Evolutionary conservation across 2,329 filamentous ascomycete species (phyloP), one percentile per base, ranked within the genome.

Genomic region (Aspergillus caelatus): DNA sequence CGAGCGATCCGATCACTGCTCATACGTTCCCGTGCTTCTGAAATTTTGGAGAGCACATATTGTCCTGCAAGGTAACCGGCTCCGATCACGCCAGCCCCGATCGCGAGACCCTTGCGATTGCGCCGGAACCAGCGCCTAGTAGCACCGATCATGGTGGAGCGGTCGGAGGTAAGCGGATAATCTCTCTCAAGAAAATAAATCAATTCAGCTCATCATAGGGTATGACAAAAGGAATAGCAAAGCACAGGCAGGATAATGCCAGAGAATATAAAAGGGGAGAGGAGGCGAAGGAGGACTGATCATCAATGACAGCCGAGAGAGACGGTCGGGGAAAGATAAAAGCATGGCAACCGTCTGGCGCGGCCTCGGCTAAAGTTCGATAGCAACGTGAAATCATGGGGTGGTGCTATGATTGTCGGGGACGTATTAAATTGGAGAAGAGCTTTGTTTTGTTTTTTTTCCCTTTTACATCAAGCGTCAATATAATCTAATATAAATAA

Each of bases 11-110:
- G 89, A 75, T 98, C 95, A 79, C 93, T 94, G 80, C 91, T 94
- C 92, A 97, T 96, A 78, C 94, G 93, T 85, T 97, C 93, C 70
- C 94, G 89, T 71, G 94, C 93, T 79, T 98, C 94, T 69, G 91
- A 91, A 74, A 98, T 89, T 85, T 97, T 98, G 73, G 86, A 87
- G 74, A 97, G 79, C 70, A 97, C 88, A 89, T 97, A 99, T 79
- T 97, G 93, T 45, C 92, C 93, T 61, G 91, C 94, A 65, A 97
- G 82, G 80, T 99, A 99, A 69, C 93, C 93, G 59, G 91, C 92
- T 70, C 94, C 94, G 68, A 97, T 82, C 69, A 98, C 87, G 68
- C 94, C 93, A 63, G 92, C 88, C 68, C 94, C 93, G 75, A 99
- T 87, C 76, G 93, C 92, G 76, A 99, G 87, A 74, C 91, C 92